Percentiles rank a stretch among this genome's conserved stretches.
These are phyloP conservation scores for Pistacia atlantica DNA, from an alignment of 345 rosid genomes.

Conservation along the genomic window DNA sequence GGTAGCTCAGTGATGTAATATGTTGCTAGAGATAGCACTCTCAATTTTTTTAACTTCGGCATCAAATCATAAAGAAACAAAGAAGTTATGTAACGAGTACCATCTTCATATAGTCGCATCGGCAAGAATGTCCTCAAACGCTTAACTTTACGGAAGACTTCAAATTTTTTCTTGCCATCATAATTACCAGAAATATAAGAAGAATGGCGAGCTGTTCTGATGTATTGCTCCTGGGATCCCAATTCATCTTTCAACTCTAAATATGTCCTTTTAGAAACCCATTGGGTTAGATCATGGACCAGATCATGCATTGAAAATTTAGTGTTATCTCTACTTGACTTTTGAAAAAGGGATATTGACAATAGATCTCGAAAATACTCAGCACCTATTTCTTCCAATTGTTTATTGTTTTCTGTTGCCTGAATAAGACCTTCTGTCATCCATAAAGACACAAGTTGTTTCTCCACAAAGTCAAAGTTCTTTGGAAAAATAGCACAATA, in stretches of 20 bases:
- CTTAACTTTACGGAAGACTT: neutral
- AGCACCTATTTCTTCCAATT: constrained; percentile 14
- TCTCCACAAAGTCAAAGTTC: constrained; percentile 23
- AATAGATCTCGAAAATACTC: constrained; percentile 20
- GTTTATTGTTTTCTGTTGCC: neutral
- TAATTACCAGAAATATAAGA: neutral
- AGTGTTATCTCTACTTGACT: neutral
- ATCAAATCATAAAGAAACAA: neutral
- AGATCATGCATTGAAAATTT: constrained; percentile 24
- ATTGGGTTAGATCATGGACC: constrained; percentile 21
- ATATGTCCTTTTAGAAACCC: neutral
- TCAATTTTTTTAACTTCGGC: neutral
- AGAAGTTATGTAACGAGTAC: neutral
- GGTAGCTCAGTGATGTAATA: neutral
- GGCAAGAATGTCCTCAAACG: neutral
- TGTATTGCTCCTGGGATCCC: neutral
- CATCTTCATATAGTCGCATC: neutral
- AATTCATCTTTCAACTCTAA: neutral
- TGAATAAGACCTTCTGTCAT: constrained; percentile 27
- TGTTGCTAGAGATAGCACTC: neutral
- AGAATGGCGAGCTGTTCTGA: no score
- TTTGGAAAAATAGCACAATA: constrained; percentile 28
- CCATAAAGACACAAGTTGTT: constrained; percentile 24
- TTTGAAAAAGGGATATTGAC: constrained; percentile 20
- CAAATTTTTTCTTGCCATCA: neutral